Evolutionary conservation across 306 rosid genomes (phyloP).

Genomic region (Vigna mungo): DNA sequence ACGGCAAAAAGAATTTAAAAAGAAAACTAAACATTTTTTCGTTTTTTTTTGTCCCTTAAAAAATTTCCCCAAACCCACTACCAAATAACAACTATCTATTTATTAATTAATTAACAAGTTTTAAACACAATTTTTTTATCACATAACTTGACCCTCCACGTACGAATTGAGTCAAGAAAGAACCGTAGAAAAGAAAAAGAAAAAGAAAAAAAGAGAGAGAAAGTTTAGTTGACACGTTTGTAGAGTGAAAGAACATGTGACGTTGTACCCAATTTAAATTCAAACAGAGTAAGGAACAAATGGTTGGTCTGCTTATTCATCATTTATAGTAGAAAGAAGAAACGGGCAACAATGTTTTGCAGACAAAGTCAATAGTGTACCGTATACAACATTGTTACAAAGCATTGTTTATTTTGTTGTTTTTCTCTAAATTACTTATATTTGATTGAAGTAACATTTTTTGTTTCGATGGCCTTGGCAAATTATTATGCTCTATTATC

Average conservation of each 20-base stretch:
- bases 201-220: neutral
- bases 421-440: neutral
- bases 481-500: neutral
- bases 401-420: neutral
- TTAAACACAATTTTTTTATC: no score
- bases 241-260: slow-evolving; percentile 5
- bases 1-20: no score
- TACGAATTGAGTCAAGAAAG: neutral
- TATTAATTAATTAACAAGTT: no score
- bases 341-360: neutral
- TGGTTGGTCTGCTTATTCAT: neutral
- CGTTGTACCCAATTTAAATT: slow-evolving; percentile 14
- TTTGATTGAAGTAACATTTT: neutral
- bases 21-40: no score
- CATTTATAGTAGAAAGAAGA: slow-evolving; percentile 7
- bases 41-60: no score
- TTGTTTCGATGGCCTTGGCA: neutral
- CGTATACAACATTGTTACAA: slow-evolving; percentile 1
- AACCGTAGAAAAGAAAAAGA: no score
- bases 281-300: neutral
- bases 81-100: no score
- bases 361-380: slow-evolving; percentile 21
- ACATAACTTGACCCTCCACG: neutral
- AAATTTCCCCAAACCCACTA: no score
- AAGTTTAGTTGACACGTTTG: neutral